Evolutionary conservation across 129 eudicot genomes (phyloP), one percentile per base, ranked within the genome.

Genomic region (carrot (Daucus carota)): DNA sequence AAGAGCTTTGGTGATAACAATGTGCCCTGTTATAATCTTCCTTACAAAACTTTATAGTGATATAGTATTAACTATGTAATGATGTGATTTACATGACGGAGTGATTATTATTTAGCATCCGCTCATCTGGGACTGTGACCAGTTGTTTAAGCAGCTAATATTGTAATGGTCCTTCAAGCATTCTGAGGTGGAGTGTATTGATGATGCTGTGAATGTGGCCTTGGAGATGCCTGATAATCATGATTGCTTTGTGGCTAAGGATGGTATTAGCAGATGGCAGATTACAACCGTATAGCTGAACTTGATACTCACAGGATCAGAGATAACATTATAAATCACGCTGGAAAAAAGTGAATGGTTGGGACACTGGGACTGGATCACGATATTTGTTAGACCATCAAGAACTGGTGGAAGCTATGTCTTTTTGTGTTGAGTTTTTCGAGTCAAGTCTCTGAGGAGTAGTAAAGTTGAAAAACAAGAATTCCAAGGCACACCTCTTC

Each of bases 391-490:
- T 91, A 44, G 79, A 84, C 82, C 91, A 96, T 18, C 97, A 94
- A 77, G 96, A 91, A 83, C 90, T 94, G 28, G 96, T 87, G 71
- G 97, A 91, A 87, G 92, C 84, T 9, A 82, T 94, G n/a, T 84
- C 90, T 47, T 80, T 91, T 80, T 91, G 46, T 90, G 92, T 84
- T 20, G 97, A 94, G 50, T 70, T 94, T 78, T 89, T 89, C 68
- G 65, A 91, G 93, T 84, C 98, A 86, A n/a, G 63, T 89, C 98
- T 67, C 97, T 96, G 45, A 74, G 60, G 47, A 86, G 89, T 75
- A 81, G 57, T 38, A 81, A 63, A 59, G 59, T 2, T 50, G 87
- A 70, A 11, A 81, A 82, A 54, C 34, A 43, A 75, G 80, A 70
- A 33, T 36, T 47, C 10, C 82, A 69, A 22, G 72, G 71, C 41